These are phyloP conservation scores for Sisymbrium irio DNA, from an alignment of 345 rosid genomes.

Conservation along the genomic window DNA sequence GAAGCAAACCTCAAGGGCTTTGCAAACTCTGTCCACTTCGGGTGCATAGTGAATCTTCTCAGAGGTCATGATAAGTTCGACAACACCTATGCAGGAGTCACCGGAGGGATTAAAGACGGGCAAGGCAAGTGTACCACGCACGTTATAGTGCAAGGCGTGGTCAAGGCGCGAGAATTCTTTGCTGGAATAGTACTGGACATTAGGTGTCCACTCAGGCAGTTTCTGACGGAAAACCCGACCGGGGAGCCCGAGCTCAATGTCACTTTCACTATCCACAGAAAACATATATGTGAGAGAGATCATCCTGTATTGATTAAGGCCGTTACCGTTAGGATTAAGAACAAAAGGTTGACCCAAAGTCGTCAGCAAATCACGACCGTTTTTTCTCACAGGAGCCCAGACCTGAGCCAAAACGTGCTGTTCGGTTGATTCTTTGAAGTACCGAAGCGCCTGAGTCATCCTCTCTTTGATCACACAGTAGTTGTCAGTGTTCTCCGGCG, in stretches of 20 bases:
- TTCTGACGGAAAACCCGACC: conserved; percentile 88
- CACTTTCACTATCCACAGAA: conserved; percentile 74
- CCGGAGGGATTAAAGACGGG: conserved; percentile 82
- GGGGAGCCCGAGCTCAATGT: conserved; percentile 80
- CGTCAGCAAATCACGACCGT: conserved; percentile 59
- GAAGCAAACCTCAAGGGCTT: conserved; percentile 88
- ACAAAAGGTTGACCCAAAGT: conserved; percentile 95
- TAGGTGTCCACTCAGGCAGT: conserved; percentile 92
- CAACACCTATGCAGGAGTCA: conserved; percentile 78
- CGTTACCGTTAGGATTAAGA: conserved; percentile 66
- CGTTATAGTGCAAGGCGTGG: conserved; percentile 72
- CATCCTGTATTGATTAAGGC: conserved; percentile 87
- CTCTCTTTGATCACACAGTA: conserved; percentile 74
- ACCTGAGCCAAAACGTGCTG: conserved; percentile 88
- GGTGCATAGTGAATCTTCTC: conserved; percentile 84
- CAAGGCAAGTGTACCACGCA: conserved; percentile 82
- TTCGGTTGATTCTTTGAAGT: conserved; percentile 84
- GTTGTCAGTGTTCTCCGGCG: conserved; percentile 56
- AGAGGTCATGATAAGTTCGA: conserved; percentile 88
- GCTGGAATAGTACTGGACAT: conserved; percentile 85
- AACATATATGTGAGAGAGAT: conserved; percentile 75
- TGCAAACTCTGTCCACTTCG: conserved; percentile 95
- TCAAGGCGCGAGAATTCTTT: conserved; percentile 75
- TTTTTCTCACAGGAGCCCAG: conserved; percentile 81
- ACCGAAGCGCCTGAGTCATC: conserved; percentile 79